Base-by-base conservation (phyloP, 1,284 basidiomycete species). In the Phlebopus sp. region DNA sequence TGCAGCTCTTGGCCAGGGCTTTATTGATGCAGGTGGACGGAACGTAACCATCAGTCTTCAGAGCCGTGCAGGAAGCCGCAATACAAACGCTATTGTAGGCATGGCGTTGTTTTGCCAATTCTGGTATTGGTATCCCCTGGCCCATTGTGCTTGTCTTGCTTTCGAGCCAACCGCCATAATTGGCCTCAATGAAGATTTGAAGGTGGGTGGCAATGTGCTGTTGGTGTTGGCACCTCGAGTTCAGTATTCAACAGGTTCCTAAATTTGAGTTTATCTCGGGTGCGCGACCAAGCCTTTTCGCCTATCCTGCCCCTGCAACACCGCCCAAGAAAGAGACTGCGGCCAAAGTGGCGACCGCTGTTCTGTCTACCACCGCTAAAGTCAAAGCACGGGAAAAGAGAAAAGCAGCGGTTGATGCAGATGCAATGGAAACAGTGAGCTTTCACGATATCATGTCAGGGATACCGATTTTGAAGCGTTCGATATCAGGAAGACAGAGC, bases 71-170 rank as follows among this genome's bases (percentile, higher is more conserved):
- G 95, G 95, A 5, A 94, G 87, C 54, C 80, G 79, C 56, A 94
- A 97, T 67, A 94, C 92, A 58, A 90, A 81, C 48, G 92, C 94
- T 3, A 91, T 97, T 53, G 92, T 97, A 34, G 95, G 95, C 23
- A 94, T 97, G 90, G 84, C 88, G 14, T 70, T 98, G 62, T 98
- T 98, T 73, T 92, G 89, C 60, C 95, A 98, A 67, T 97, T 97
- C 72, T 98, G 95, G 95, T 97, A 97, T 67, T 98, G 95, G 95
- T 98, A 94, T 70, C 95, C 95, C 30, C 74, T 97, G 23, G 92
- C 93, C n/a, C 94, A 97, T 62, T 93, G 90, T 58, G 86, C 91
- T 14, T 90, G 86, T 59, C 73, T 98, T 55, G 86, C 93, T 1
- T 97, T 98, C 69, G 87, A 91, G 53, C 93, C 95, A 2, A 97